Conservation (phyloP, 306 rosid species). For the Mimosa bimucronata region DNA sequence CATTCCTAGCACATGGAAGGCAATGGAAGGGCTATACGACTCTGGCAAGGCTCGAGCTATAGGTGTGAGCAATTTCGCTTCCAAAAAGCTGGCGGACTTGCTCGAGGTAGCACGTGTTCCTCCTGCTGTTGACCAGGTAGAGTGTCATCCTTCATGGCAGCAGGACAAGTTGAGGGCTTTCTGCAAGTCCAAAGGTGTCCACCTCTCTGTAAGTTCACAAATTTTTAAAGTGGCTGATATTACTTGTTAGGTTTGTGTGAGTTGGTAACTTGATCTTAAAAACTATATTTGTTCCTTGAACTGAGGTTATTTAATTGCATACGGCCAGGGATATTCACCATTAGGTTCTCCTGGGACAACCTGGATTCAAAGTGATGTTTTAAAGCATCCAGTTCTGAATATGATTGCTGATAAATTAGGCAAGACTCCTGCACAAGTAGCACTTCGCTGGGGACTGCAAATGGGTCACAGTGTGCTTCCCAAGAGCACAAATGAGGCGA, state of each 20-base stretch:
- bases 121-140: constrained; percentile 76
- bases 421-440: constrained; percentile 67
- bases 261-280: neutral
- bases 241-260: neutral
- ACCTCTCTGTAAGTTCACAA: constrained; percentile 56
- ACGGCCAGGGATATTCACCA: constrained; percentile 68
- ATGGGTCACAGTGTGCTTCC: constrained; percentile 70
- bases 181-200: constrained; percentile 70
- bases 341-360: constrained; percentile 72
- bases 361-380: constrained; percentile 60
- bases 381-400: constrained; percentile 53
- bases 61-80: constrained; percentile 74
- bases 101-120: constrained; percentile 54
- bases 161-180: constrained; percentile 54
- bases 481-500: constrained; percentile 58
- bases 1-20: constrained; percentile 68
- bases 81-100: constrained; percentile 60
- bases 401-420: constrained; percentile 55
- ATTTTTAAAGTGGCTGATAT: neutral
- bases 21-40: constrained; percentile 69
- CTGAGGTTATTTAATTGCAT: constrained; percentile 9
- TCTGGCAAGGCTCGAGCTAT: constrained; percentile 66
- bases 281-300: neutral
- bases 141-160: constrained; percentile 76
- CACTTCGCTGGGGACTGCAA: constrained; percentile 74